Percentiles rank a stretch among this genome's conserved stretches.
These are phyloP conservation scores for Ailanthus altissimus DNA, from an alignment of 345 rosid genomes.

Conservation along the genomic window DNA sequence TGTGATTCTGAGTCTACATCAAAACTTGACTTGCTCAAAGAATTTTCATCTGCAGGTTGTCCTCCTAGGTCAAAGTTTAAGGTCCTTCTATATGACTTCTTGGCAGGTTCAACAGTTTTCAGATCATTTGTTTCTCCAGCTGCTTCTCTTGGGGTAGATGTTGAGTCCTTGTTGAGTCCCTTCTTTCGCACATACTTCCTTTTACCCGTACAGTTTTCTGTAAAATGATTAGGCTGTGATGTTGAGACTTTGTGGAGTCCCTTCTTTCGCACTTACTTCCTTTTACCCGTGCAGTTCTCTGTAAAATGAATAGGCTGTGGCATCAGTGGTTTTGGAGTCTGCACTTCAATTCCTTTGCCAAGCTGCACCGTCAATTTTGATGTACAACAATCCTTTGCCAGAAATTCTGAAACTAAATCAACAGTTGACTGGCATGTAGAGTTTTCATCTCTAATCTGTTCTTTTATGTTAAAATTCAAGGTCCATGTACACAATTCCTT, in stretches of 20 bases:
- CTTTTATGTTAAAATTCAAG: slow-evolving; percentile 44
- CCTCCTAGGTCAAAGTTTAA: slow-evolving; percentile 50
- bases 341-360: slow-evolving; percentile 33
- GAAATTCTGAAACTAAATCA: slow-evolving; percentile 25
- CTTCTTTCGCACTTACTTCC: slow-evolving; percentile 54
- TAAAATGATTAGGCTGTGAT: slow-evolving; percentile 25
- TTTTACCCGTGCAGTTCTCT: slow-evolving; percentile 47
- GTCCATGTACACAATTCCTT: slow-evolving; percentile 48
- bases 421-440: slow-evolving; percentile 19
- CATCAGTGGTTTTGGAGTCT: slow-evolving; percentile 38
- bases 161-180: slow-evolving; percentile 26
- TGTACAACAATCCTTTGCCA: slow-evolving; percentile 25
- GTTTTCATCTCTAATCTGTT: slow-evolving; percentile 23
- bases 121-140: slow-evolving; percentile 33
- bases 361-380: slow-evolving; percentile 23
- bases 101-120: slow-evolving; percentile 28
- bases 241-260: slow-evolving; percentile 28
- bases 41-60: slow-evolving; percentile 23
- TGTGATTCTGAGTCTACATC: slow-evolving; percentile 24
- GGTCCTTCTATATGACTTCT: slow-evolving; percentile 55
- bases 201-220: slow-evolving; percentile 46
- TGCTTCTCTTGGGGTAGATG: slow-evolving; percentile 34
- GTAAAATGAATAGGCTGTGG: slow-evolving; percentile 33
- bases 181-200: slow-evolving; percentile 57
- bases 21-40: slow-evolving; percentile 17